Evolutionary conservation across 2,329 filamentous ascomycete genomes (phyloP).

Genomic region (Fusarium scirpi): DNA sequence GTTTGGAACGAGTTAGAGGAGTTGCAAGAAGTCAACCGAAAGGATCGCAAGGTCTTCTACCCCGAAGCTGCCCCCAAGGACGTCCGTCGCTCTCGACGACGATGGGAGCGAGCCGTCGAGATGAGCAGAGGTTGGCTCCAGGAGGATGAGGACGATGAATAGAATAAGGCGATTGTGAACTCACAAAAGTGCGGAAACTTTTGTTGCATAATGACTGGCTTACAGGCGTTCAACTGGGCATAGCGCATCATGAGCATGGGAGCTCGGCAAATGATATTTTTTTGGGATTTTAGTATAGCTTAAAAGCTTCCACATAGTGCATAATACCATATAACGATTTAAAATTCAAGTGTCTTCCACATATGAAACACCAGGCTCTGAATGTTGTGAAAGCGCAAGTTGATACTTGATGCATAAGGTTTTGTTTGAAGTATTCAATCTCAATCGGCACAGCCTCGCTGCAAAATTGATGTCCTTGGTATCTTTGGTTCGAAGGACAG

Average conservation of each 20-base stretch:
- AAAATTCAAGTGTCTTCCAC: not conserved
- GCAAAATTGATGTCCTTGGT: not conserved
- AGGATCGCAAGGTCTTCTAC: constrained; percentile 76
- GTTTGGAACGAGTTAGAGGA: constrained; percentile 83
- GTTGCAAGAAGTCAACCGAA: constrained; percentile 77
- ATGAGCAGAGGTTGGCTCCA: constrained; percentile 69
- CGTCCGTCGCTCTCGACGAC: constrained; percentile 58
- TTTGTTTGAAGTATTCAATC: too few species aligned
- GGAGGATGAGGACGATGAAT: constrained; percentile 46
- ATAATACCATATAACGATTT: constrained; percentile 23
- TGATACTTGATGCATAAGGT: not conserved
- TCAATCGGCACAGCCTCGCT: too few species aligned
- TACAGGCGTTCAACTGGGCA: constrained; percentile 23
- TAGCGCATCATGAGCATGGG: constrained; percentile 33
- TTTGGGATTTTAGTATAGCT: constrained; percentile 16
- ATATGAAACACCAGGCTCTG: not conserved
- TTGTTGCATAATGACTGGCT: constrained; percentile 21
- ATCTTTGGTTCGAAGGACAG: too few species aligned
- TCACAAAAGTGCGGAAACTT: not conserved
- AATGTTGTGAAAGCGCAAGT: not conserved
- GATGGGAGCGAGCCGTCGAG: constrained; percentile 69
- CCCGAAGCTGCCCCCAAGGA: constrained; percentile 67
- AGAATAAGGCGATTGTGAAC: not conserved
- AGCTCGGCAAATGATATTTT: constrained; percentile 33
- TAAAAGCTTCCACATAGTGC: constrained; percentile 21